A percentile compares a stretch with the other conserved stretches of the same genome.
Conservation (phyloP, 1,139 yeast genomes). For the Taphrina confusa region DNA sequence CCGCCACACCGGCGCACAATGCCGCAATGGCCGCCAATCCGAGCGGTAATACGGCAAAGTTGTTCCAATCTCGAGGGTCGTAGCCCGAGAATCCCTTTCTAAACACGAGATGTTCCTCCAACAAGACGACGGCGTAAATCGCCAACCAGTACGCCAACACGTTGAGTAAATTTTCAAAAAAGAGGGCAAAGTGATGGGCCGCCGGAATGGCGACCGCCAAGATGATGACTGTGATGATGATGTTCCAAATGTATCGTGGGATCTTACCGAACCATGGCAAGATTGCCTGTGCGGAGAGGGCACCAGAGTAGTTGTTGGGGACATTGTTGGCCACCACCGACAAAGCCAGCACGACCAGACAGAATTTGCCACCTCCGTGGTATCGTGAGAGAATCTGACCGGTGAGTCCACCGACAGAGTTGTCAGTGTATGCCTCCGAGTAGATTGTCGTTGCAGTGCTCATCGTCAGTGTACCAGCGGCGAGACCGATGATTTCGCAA, state of each 20-base stretch:
- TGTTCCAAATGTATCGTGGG: conserved; percentile 82
- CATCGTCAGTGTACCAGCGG: conserved; percentile 58
- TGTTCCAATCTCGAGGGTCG: conserved; percentile 62
- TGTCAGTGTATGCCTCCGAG: conserved; percentile 55
- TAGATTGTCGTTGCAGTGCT: conserved; percentile 56
- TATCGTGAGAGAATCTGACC: conserved; percentile 73
- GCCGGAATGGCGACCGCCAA: conserved; percentile 89
- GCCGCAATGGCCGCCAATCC: conserved; percentile 78
- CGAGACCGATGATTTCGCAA: conserved; percentile 82
- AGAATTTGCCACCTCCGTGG: conserved; percentile 86
- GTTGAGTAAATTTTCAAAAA: conserved; percentile 85
- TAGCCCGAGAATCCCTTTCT: conserved; percentile 64
- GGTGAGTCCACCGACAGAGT: conserved; percentile 78
- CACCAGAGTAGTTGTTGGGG: conserved; percentile 90
- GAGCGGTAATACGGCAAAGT: conserved; percentile 61
- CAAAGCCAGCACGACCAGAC: conserved; percentile 77
- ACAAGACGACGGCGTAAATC: conserved; percentile 69
- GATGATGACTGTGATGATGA: conserved; percentile 70
- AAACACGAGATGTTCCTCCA: conserved; percentile 79
- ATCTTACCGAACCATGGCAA: conserved; percentile 70
- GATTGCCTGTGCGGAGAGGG: conserved; percentile 78
- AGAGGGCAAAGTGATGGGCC: conserved; percentile 66
- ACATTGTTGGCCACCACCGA: conserved; percentile 87
- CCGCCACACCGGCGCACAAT: conserved; percentile 79
- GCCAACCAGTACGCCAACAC: conserved; percentile 88